Base-by-base conservation (phyloP, 768 basidiomycete species). In the Zangia roseola region DNA sequence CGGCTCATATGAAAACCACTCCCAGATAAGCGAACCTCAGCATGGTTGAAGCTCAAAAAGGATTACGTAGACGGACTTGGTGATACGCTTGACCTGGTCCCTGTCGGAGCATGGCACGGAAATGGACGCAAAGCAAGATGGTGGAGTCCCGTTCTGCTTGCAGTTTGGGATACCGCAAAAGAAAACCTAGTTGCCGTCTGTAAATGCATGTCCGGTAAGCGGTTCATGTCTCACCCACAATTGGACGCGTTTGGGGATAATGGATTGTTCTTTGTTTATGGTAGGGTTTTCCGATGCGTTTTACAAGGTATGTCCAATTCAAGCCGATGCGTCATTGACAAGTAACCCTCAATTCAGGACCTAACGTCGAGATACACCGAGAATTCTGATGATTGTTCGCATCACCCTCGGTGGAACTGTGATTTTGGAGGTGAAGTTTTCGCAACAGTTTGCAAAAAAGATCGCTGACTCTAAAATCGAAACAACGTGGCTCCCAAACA, bases 21-120 rank as follows among this genome's bases (percentile, higher is more conserved):
- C 40, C 40, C 74, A 68, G 93, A 95, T 68, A 89, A 89, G 66
- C 74, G 94, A 53, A 90, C 87, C 17, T 84, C 78, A 23, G 85
- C 88, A 3, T 95, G 94, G 94, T 64, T 94, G 47, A 94, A 94
- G 64, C 74, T 95, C 37, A 97, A 97, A 70, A 93, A 91, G 61
- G 94, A 95, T 64, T 97, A 94, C 63, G 84, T 94, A 19, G 77
- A 78, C 23, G 85, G 84, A 3, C 67, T 91, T 31, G 86, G 86
- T n/a, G 88, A 92, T 62, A 80, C 81, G 55, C 78, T 83, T 24
- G 88, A 88, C 61, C 68, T 86, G 46, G 78, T 87, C 25, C 86
- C 87, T 24, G 72, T 88, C 44, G 86, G 83, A 40, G 93, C 90
- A 37, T 94, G 91, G 89, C 82, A 92, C 70, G 93, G 92, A 40